Conservation (phyloP, 2,329 filamentous ascomycete species). For the Penicillium sclerotigenum region DNA sequence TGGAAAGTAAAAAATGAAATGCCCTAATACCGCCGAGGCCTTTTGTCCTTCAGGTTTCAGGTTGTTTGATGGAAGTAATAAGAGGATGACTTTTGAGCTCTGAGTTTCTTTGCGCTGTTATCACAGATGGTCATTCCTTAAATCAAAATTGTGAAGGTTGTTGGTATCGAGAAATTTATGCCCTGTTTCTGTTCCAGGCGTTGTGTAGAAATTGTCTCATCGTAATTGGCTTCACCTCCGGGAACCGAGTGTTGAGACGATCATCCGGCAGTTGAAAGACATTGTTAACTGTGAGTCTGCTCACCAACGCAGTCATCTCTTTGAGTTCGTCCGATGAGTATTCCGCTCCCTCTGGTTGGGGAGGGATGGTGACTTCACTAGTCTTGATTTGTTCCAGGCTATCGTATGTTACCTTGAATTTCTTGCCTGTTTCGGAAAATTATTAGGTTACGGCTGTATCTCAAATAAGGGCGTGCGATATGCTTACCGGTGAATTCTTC, state of each 20-base stretch:
- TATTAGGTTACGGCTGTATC: background rate
- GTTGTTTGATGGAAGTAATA: slow-evolving; percentile 1
- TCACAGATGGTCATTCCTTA: background rate
- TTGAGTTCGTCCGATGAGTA: slow-evolving; percentile 24
- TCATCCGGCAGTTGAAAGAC: slow-evolving; percentile 29
- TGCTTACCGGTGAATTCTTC: slow-evolving; percentile 43
- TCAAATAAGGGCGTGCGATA: background rate
- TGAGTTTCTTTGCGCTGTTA: background rate
- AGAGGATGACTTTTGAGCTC: background rate
- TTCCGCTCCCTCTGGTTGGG: slow-evolving; percentile 17
- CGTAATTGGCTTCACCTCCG: slow-evolving; percentile 22
- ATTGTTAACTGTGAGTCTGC: slow-evolving; percentile 27
- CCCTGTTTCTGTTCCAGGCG: slow-evolving; percentile 12
- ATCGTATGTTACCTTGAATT: slow-evolving; percentile 38
- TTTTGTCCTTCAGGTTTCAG: background rate
- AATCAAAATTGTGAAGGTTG: background rate
- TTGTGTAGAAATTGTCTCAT: slow-evolving; percentile 26
- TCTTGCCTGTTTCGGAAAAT: slow-evolving; percentile 22
- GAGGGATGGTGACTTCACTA: slow-evolving; percentile 37
- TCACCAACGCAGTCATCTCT: slow-evolving; percentile 28
- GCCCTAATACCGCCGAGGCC: background rate
- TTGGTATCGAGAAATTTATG: background rate
- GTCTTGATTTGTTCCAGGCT: slow-evolving; percentile 31
- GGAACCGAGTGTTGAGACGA: slow-evolving; percentile 24
- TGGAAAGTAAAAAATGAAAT: no score